phyloP scores from a whole-genome alignment of 306 rosid species.

The Fragaria iinumae region DNA sequence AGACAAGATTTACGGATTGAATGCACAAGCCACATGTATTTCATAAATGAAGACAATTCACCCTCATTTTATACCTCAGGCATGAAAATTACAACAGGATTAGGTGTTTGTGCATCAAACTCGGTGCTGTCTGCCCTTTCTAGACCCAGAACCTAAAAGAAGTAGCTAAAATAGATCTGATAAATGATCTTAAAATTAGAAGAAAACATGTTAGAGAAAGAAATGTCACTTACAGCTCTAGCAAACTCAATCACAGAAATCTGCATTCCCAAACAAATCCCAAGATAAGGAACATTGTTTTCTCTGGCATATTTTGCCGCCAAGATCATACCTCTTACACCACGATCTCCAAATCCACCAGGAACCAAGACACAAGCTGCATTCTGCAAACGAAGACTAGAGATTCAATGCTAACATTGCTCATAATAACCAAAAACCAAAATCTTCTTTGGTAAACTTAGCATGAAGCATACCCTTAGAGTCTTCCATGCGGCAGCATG shows the following conservation, averaged over 20 bases:
- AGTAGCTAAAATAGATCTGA: conserved; percentile 20
- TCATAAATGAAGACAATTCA: background rate
- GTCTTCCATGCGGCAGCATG: conserved; percentile 91
- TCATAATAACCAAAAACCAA: background rate
- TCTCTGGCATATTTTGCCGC: conserved; percentile 99
- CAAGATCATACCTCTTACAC: conserved; percentile 89
- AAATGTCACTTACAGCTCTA: conserved; percentile 67
- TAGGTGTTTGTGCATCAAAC: conserved; percentile 71
- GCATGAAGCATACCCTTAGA: conserved; percentile 55
- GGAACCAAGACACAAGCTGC: conserved; percentile 97
- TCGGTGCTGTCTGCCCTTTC: conserved; percentile 85
- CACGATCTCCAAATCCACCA: conserved; percentile 99
- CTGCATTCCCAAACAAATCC: conserved; percentile 99
- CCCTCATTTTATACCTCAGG: conserved; percentile 70
- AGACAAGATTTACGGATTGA: background rate
- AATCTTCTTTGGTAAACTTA: background rate
- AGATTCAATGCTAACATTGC: conserved; percentile 1
- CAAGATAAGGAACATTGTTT: conserved; percentile 90
- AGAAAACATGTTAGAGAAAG: conserved; percentile 22
- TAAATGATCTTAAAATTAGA: conserved; percentile 15
- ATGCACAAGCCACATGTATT: conserved; percentile 6
- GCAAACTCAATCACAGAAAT: conserved; percentile 93
- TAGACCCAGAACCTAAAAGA: conserved; percentile 75
- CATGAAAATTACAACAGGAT: conserved; percentile 96
- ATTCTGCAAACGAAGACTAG: conserved; percentile 46